Percentiles rank a stretch among this genome's conserved stretches.
These are phyloP conservation scores for Prunus persica DNA, from an alignment of 306 rosid species.

Conservation along the genomic window DNA sequence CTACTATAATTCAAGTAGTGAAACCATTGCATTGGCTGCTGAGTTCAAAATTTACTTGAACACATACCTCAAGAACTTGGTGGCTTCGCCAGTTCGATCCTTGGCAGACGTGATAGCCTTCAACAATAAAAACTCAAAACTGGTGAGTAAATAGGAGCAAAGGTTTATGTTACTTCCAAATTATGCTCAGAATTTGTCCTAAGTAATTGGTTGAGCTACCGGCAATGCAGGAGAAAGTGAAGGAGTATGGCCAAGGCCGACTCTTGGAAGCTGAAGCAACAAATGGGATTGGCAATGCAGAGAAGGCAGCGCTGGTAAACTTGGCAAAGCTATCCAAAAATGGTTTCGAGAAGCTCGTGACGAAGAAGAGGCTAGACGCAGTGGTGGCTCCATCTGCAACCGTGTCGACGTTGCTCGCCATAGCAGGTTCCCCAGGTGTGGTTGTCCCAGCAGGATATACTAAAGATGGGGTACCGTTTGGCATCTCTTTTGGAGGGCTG, in stretches of 20 bases:
- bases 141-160: slow-evolving; percentile 7
- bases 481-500: slow-evolving; percentile 36
- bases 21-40: neutral
- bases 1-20: neutral
- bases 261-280: neutral
- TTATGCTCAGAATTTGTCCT: neutral
- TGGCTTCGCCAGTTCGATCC: slow-evolving; percentile 17
- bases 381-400: slow-evolving; percentile 20
- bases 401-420: slow-evolving; percentile 11
- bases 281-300: neutral
- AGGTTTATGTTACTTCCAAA: neutral
- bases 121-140: slow-evolving; percentile 3
- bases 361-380: slow-evolving; percentile 42
- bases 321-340: neutral
- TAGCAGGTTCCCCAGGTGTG: slow-evolving; percentile 31
- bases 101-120: slow-evolving; percentile 27
- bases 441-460: slow-evolving; percentile 35
- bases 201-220: neutral
- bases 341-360: slow-evolving; percentile 35
- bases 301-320: neutral
- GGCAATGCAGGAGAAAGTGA: slow-evolving; percentile 37
- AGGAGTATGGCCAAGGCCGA: slow-evolving; percentile 14
- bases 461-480: slow-evolving; percentile 23
- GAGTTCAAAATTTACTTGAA: slow-evolving; percentile 22
- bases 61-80: slow-evolving; percentile 18